These are phyloP conservation scores for Erodium chrysanthum DNA, from an alignment of 441 rosid genomes.

Conservation along the genomic window DNA sequence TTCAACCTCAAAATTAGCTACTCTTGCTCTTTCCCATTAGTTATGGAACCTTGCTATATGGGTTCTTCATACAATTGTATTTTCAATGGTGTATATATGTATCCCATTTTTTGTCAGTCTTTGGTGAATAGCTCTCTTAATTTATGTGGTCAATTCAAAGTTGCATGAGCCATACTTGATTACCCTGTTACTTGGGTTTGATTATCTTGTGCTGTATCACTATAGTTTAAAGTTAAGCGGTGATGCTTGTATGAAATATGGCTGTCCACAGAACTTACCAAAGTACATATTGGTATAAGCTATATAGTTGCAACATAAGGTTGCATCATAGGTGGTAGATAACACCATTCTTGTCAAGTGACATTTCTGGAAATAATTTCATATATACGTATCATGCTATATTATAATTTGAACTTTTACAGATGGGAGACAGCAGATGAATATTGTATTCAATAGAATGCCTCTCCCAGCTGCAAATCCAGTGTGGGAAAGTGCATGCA, in stretches of 20 bases:
- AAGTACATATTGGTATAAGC: not conserved
- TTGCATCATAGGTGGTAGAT: not conserved
- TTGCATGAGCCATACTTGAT: not conserved
- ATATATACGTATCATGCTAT: not conserved
- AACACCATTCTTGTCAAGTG: not conserved
- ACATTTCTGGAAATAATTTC: not conserved
- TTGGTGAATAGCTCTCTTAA: not conserved
- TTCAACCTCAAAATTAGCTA: not conserved
- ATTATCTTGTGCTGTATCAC: not conserved
- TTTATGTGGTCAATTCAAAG: not conserved
- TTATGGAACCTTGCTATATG: not conserved
- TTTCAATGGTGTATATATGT: not conserved
- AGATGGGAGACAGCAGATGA: conserved; percentile 57
- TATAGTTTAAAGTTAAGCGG: not conserved
- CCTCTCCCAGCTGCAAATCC: conserved; percentile 11
- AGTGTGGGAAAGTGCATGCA: conserved; percentile 3
- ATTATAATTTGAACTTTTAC: conserved; percentile 1
- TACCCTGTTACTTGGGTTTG: not conserved
- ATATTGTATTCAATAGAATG: conserved; percentile 32
- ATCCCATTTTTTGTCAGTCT: not conserved
- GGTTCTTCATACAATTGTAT: conserved; percentile 8
- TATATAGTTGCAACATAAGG: not conserved
- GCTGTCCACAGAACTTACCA: not conserved
- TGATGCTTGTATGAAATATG: not conserved
- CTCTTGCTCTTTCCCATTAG: not conserved